These are phyloP conservation scores for Trapa incisa DNA, from an alignment of 345 rosid species.

Conservation along the genomic window DNA sequence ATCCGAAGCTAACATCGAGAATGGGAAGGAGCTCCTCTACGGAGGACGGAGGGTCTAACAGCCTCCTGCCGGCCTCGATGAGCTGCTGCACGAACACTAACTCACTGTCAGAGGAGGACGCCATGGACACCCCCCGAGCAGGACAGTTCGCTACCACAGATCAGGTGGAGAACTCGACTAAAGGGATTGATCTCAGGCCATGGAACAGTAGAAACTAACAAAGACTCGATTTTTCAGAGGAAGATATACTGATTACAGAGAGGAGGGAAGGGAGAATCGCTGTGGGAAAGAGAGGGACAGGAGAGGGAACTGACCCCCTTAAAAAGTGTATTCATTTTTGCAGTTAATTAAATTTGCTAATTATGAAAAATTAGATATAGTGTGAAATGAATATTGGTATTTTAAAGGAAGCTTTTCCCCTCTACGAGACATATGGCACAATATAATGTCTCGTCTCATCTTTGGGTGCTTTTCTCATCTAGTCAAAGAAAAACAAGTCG, in stretches of 20 bases:
- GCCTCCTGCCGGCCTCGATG: constrained; percentile 54
- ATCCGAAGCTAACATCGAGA: constrained; percentile 47
- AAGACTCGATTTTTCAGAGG: background rate
- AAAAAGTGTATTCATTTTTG: background rate
- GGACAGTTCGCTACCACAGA: background rate
- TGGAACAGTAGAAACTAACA: background rate
- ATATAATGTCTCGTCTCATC: no score
- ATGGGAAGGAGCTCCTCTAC: constrained; percentile 66
- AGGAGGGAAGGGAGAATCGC: background rate
- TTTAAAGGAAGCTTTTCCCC: no score
- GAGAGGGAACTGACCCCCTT: background rate
- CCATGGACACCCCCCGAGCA: background rate
- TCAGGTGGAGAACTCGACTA: constrained; percentile 3
- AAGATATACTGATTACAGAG: background rate
- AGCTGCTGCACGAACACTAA: constrained; percentile 40
- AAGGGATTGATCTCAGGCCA: background rate
- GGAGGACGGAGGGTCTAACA: constrained; percentile 53
- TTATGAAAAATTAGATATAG: background rate
- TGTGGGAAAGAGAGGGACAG: background rate
- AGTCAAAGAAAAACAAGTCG: background rate
- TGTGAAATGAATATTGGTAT: background rate
- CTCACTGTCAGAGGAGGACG: constrained; percentile 43
- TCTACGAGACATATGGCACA: no score
- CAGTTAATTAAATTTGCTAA: background rate
- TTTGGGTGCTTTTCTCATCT: background rate